A percentile compares a stretch with the other conserved stretches of the same genome.
Evolutionary conservation across 2,329 filamentous ascomycete genomes (phyloP).

Genomic region (Calonectria hongkongensis): DNA sequence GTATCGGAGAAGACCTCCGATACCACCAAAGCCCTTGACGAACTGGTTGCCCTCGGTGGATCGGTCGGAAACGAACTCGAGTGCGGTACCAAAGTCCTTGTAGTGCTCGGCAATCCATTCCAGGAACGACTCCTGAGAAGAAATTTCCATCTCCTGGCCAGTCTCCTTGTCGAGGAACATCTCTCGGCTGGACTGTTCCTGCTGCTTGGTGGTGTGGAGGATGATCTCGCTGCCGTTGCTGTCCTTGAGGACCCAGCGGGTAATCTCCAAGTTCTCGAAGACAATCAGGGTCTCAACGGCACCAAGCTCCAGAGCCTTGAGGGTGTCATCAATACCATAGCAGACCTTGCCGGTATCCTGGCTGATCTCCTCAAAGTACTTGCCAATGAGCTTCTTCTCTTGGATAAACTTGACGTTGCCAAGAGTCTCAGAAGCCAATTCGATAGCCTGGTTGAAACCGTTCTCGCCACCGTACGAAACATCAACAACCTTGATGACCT

Average conservation of each 20-base stretch:
- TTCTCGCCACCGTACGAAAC: constrained; percentile 99
- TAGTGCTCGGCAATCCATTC: constrained; percentile 99
- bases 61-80: constrained; percentile 98
- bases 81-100: constrained; percentile 95
- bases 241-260: constrained; percentile 91
- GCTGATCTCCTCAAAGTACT: constrained; percentile 99
- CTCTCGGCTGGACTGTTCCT: constrained; percentile 82
- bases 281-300: constrained; percentile 96
- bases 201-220: constrained; percentile 89
- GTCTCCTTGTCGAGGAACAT: constrained; percentile 97
- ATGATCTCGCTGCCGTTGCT: constrained; percentile 83
- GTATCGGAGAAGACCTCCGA: constrained; percentile 97
- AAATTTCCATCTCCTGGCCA: constrained; percentile 97
- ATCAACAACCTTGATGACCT: constrained; percentile 99
- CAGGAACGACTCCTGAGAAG: constrained; percentile 93
- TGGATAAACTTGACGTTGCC: constrained; percentile 99
- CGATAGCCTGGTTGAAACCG: constrained; percentile 99
- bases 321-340: constrained; percentile 97
- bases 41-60: constrained; percentile 99
- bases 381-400: constrained; percentile 99
- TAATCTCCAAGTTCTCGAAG: constrained; percentile 97
- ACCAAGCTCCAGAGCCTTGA: constrained; percentile 96
- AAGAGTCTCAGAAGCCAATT: constrained; percentile 94
- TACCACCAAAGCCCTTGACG: constrained; percentile 99
- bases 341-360: constrained; percentile 97